Evolutionary conservation across 768 basidiomycete species (phyloP).

Genomic region (Phylloporus sp.): DNA sequence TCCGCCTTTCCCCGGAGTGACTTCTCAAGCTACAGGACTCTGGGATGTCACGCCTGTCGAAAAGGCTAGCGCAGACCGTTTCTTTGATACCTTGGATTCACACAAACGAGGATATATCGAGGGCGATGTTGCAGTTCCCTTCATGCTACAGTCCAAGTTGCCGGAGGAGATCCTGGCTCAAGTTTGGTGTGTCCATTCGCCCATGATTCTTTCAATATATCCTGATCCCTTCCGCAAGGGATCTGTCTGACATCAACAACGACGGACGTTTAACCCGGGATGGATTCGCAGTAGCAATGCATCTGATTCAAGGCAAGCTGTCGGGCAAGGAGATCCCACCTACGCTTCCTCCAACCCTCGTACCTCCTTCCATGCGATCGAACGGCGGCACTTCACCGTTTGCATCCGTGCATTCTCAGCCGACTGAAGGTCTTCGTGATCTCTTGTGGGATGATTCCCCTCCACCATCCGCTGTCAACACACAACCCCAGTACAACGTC

Average conservation of each 20-base stretch:
- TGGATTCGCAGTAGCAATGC: conserved; percentile 93
- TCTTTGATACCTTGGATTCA: conserved; percentile 79
- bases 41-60: conserved; percentile 87
- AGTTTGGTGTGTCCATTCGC: conserved; percentile 63
- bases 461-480: conserved; percentile 34
- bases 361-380: conserved; percentile 78
- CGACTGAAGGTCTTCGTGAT: conserved; percentile 39
- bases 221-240: conserved; percentile 48
- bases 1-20: conserved; percentile 28
- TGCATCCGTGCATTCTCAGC: conserved; percentile 35
- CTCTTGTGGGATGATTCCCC: conserved; percentile 55
- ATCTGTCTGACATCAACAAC: conserved; percentile 84
- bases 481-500: conserved; percentile 25
- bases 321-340: conserved; percentile 72
- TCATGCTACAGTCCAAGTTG: conserved; percentile 88
- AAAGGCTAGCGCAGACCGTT: conserved; percentile 70
- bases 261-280: conserved; percentile 85
- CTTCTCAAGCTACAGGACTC: conserved; percentile 26
- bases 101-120: conserved; percentile 76
- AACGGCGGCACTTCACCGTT: conserved; percentile 34
- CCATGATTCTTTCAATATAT: background rate
- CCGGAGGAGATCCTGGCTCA: conserved; percentile 80
- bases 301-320: conserved; percentile 85
- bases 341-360: conserved; percentile 61
- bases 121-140: conserved; percentile 91